These are phyloP conservation scores for Austroboletus eburneus DNA, from an alignment of 768 basidiomycete genomes.

Conservation along the genomic window DNA sequence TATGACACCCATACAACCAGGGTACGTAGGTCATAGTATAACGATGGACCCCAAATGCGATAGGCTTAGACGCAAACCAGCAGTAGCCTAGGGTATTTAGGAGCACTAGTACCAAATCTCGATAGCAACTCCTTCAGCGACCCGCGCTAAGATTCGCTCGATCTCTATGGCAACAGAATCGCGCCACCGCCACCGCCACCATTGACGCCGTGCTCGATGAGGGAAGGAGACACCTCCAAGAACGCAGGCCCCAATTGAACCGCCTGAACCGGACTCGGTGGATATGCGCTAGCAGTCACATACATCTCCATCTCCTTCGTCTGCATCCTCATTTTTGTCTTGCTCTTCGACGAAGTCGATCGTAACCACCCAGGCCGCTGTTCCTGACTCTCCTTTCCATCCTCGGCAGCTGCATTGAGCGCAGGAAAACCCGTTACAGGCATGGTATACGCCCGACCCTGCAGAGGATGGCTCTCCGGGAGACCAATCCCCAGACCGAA, in stretches of 20 bases:
- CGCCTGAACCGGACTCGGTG: slow-evolving; percentile 2
- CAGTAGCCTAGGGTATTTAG: too few species aligned
- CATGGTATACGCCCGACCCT: slow-evolving; percentile 17
- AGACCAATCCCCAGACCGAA: slow-evolving; percentile 27
- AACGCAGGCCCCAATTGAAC: slow-evolving; percentile 13
- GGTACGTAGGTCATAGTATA: too few species aligned
- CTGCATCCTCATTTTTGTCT: background rate
- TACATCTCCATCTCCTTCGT: background rate
- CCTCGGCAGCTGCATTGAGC: too few species aligned
- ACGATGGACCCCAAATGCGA: too few species aligned
- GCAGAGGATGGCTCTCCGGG: slow-evolving; percentile 21
- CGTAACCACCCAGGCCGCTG: slow-evolving; percentile 1
- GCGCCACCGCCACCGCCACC: too few species aligned
- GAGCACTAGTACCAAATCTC: too few species aligned
- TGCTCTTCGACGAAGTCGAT: background rate
- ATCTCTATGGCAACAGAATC: too few species aligned
- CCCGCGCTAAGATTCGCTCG: too few species aligned
- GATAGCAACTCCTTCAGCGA: too few species aligned
- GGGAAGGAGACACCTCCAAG: slow-evolving; percentile 17
- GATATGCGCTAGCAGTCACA: background rate
- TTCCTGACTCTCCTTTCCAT: background rate
- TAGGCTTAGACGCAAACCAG: too few species aligned
- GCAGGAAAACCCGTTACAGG: too few species aligned
- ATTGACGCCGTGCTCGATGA: slow-evolving; percentile 5
- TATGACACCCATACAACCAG: too few species aligned